Base-by-base conservation (phyloP, 2,329 filamentous ascomycete genomes). In the Fonsecaea nubica region DNA sequence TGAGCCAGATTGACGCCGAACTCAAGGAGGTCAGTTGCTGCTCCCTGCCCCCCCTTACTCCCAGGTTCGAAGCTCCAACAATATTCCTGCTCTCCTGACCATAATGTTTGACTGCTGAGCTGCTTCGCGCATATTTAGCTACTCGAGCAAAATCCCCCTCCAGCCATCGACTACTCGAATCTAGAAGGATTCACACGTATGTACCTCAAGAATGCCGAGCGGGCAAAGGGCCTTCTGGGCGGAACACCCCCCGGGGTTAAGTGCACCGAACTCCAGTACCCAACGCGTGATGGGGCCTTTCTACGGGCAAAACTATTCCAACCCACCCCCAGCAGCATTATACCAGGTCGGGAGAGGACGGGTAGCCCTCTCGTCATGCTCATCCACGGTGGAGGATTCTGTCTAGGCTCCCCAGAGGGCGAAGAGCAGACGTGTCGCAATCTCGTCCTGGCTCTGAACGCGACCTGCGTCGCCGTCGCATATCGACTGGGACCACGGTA, bases 301-400 rank as follows among this genome's bases (percentile, higher is more conserved):
- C 53, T 68, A 62, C 53, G 70, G 7, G 65, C 66, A 35, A 71
- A 67, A 13, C 36, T 72, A 7, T 71, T 70, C 45, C 63, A 68
- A 21, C 70, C 67, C 1, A 25, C 25, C 25, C 2, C 1, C 25
- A 25, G 25, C 1, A 25, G 2, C 25, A 2, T 25, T 25, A 25
- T 25, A 25, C 25, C 3, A 25, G 25, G 25, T 25, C 25, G 25
- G 25, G 25, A 58, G 3, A 15, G 52, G 25, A 53, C 33, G 6
- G 59, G 32, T 6, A 58, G 62, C 42, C 67, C 71, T 2, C 58
- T 74, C 3, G 50, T 73, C 30, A 54, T 74, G 10, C 18, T 70
- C 6, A 48, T 69, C 45, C 73, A 74, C 45, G 73, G 70, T 25
- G 73, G 73, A 32, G 73, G 72, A 2, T 73, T 71, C 64, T 71